phyloP scores from a whole-genome alignment of 2,329 filamentous ascomycete species.

The Penicillium sp. region DNA sequence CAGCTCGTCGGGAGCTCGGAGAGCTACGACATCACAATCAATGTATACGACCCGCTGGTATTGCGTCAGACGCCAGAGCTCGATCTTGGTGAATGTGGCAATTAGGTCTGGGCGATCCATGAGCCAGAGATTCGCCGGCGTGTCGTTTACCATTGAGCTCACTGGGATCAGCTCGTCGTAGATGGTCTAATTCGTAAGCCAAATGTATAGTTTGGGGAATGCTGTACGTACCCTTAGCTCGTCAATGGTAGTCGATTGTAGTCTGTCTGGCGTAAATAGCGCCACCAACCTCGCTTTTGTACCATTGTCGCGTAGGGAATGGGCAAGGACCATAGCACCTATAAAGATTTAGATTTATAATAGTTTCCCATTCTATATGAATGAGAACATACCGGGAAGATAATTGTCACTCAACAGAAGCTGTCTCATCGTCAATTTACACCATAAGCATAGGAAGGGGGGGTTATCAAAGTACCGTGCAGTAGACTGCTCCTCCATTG shows the following conservation, averaged over 20 bases:
- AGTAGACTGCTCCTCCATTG: slow-evolving; percentile 60
- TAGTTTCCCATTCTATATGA: not conserved
- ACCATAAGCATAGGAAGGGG: slow-evolving; percentile 6
- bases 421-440: slow-evolving; percentile 49
- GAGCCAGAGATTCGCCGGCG: slow-evolving; percentile 78
- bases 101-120: slow-evolving; percentile 91
- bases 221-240: slow-evolving; percentile 66
- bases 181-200: slow-evolving; percentile 56
- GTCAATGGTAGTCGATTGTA: slow-evolving; percentile 71
- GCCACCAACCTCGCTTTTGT: slow-evolving; percentile 82
- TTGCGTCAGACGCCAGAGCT: slow-evolving; percentile 86
- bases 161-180: slow-evolving; percentile 91
- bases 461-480: slow-evolving; percentile 54
- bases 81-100: slow-evolving; percentile 94
- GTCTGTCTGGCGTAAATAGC: slow-evolving; percentile 75
- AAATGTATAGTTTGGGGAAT: not conserved
- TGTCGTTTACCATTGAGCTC: slow-evolving; percentile 71
- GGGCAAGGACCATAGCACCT: slow-evolving; percentile 91
- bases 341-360: slow-evolving; percentile 39
- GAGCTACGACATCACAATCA: slow-evolving; percentile 88
- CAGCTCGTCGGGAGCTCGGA: slow-evolving; percentile 88
- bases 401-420: slow-evolving; percentile 91
- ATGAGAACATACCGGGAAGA: slow-evolving; percentile 69
- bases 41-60: slow-evolving; percentile 93
- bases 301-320: slow-evolving; percentile 88